Evolutionary conservation across 495 filamentous ascomycete genomes (phyloP).

Genomic region (Aspergillus asperescens): DNA sequence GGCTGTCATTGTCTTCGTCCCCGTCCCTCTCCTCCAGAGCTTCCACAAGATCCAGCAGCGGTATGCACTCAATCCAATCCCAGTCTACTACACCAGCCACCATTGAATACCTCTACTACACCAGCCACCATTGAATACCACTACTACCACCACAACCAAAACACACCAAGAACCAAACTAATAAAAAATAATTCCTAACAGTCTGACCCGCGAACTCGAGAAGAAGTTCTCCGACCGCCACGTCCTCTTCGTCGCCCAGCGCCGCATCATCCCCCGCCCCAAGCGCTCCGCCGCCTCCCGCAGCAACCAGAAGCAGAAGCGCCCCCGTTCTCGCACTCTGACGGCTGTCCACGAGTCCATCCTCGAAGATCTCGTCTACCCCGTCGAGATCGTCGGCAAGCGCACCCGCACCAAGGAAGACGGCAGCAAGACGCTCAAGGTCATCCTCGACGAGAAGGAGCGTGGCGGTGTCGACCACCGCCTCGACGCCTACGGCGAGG

Average conservation of each 20-base stretch:
- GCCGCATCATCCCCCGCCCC: constrained; percentile 95
- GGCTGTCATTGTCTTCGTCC: constrained; percentile 99
- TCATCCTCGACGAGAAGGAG: constrained; percentile 99
- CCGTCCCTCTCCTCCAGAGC: constrained; percentile 87
- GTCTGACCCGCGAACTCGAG: constrained; percentile 98
- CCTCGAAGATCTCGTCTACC: constrained; percentile 93
- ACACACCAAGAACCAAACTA: constrained; percentile 13
- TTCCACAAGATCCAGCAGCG: constrained; percentile 99
- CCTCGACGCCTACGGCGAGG: constrained; percentile 97
- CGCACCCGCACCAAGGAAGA: constrained; percentile 94
- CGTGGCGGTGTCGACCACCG: constrained; percentile 96
- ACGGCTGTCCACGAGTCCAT: constrained; percentile 97
- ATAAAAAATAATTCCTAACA: constrained; percentile 34
- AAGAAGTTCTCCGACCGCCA: constrained; percentile 99
- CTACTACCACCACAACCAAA: neutral
- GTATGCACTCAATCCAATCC: constrained; percentile 49
- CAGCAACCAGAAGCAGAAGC: constrained; percentile 94
- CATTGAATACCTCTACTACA: neutral
- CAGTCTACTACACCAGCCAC: neutral
- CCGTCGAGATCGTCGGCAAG: constrained; percentile 99
- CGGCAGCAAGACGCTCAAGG: constrained; percentile 94
- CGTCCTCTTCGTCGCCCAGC: constrained; percentile 96
- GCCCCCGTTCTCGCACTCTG: constrained; percentile 91
- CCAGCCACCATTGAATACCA: neutral
- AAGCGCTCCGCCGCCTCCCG: constrained; percentile 93